Percentiles rank a stretch among this genome's conserved stretches.
Evolutionary conservation across 2,329 filamentous ascomycete species (phyloP).

Genomic region (Coniochaeta pulveracea): DNA sequence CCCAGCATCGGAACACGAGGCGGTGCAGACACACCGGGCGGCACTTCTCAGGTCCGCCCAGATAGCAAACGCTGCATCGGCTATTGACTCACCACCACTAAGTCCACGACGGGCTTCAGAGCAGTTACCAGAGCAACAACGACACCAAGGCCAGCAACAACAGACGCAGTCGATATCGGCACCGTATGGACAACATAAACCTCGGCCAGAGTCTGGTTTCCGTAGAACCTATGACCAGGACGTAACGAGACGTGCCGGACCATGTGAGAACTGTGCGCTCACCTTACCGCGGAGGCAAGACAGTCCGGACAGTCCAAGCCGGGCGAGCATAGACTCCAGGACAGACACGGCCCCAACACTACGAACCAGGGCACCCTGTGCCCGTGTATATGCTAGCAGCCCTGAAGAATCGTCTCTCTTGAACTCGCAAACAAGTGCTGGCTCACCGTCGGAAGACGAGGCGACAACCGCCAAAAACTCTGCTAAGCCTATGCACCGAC

Average conservation of each 20-base stretch:
- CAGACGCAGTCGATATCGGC: constrained; percentile 12
- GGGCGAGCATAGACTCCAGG: constrained; percentile 23
- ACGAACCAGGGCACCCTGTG: constrained; percentile 48
- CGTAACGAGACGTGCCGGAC: constrained; percentile 51
- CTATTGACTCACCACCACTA: constrained; percentile 45
- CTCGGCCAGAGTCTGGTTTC: constrained; percentile 46
- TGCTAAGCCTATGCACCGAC: constrained; percentile 20
- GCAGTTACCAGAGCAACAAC: constrained; percentile 6
- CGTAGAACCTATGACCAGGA: constrained; percentile 53
- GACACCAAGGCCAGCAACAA: constrained; percentile 5
- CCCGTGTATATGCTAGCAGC: constrained; percentile 37
- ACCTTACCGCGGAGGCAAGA: constrained; percentile 44
- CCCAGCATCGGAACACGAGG: constrained; percentile 32
- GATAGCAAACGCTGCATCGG: constrained; percentile 21
- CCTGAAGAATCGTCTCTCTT: constrained; percentile 35
- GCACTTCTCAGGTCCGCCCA: constrained; percentile 26
- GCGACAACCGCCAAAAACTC: constrained; percentile 12
- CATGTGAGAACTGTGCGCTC: constrained; percentile 59
- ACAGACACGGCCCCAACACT: constrained; percentile 34
- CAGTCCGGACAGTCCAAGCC: constrained; percentile 17
- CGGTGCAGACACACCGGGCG: constrained; percentile 28
- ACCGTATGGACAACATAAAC: constrained; percentile 14
- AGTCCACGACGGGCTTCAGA: constrained; percentile 35
- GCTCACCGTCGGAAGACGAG: constrained; percentile 31
- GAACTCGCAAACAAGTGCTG: constrained; percentile 31